Evolutionary conservation across 2,329 filamentous ascomycete species (phyloP).

Genomic region (Epichloe aotearoae): DNA sequence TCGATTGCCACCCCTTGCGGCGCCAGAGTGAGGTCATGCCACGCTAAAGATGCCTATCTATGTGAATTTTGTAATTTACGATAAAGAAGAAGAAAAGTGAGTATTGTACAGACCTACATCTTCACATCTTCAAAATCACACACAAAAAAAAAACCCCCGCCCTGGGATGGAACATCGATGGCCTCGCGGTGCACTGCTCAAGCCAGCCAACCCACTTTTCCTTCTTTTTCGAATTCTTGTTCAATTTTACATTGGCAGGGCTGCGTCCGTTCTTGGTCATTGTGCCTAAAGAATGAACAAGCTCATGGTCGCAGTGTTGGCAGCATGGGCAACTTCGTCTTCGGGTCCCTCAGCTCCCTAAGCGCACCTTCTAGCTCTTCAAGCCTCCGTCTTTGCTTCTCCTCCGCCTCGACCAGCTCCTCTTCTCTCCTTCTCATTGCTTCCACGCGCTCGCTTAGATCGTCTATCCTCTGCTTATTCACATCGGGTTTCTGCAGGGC

Average conservation of each 20-base stretch:
- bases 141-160: background rate
- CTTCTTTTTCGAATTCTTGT: too few relatives aligned
- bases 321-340: conserved; percentile 41
- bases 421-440: conserved; percentile 36
- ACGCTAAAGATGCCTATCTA: background rate
- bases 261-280: background rate
- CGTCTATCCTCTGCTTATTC: conserved; percentile 39
- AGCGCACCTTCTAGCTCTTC: conserved; percentile 41
- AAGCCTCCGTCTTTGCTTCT: conserved; percentile 34
- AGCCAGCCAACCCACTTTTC: background rate
- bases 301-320: conserved; percentile 20
- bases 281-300: background rate
- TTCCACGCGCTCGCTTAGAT: conserved; percentile 34
- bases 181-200: background rate
- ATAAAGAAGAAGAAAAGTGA: background rate
- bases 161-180: too few relatives aligned
- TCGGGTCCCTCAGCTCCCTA: conserved; percentile 38
- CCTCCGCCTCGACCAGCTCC: conserved; percentile 32
- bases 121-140: background rate
- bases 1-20: background rate
- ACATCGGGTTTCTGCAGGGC: conserved; percentile 46
- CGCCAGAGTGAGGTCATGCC: background rate
- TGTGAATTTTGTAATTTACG: background rate
- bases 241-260: too few relatives aligned
- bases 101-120: background rate